phyloP scores from a whole-genome alignment of 108 stramenopile species.

The Fragilariopsis cylindrus region DNA sequence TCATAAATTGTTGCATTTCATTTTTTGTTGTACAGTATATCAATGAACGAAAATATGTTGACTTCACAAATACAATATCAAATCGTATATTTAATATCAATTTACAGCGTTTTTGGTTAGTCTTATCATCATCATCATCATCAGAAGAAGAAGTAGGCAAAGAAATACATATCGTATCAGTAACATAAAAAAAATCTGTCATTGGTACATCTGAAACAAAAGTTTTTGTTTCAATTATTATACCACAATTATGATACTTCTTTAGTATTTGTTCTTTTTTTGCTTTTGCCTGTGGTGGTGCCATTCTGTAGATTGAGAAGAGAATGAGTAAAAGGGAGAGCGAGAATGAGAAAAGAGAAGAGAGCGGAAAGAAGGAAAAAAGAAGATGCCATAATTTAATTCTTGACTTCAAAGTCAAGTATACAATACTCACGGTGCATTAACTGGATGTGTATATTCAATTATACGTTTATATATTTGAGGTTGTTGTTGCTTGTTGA shows the following conservation, averaged over 20 bases:
- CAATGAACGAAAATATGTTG: constrained; percentile 72
- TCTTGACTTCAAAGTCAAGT: too few relatives aligned
- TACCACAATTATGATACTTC: constrained; percentile 45
- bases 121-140: constrained; percentile 19
- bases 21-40: constrained; percentile 61
- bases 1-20: constrained; percentile 65
- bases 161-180: constrained; percentile 61
- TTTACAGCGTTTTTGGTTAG: neutral
- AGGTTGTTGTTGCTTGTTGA: neutral
- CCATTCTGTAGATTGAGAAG: constrained; percentile 30
- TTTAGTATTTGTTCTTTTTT: constrained; percentile 68
- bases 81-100: constrained; percentile 40
- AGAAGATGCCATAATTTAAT: too few relatives aligned
- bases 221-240: constrained; percentile 74
- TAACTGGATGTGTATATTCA: constrained; percentile 74
- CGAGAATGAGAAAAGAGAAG: too few relatives aligned
- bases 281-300: constrained; percentile 75
- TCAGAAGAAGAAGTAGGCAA: too few relatives aligned
- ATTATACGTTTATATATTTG: constrained; percentile 47
- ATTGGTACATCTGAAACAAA: constrained; percentile 80
- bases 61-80: constrained; percentile 73
- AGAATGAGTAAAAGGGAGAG: too few relatives aligned
- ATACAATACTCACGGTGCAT: constrained; percentile 45
- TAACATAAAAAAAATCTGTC: constrained; percentile 86
- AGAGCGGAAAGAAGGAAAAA: too few relatives aligned